Percentiles rank a stretch among this genome's conserved stretches.
These are phyloP conservation scores for Kodamaea kaohsiungensis DNA, from an alignment of 805 yeast genomes.

Conservation along the genomic window DNA sequence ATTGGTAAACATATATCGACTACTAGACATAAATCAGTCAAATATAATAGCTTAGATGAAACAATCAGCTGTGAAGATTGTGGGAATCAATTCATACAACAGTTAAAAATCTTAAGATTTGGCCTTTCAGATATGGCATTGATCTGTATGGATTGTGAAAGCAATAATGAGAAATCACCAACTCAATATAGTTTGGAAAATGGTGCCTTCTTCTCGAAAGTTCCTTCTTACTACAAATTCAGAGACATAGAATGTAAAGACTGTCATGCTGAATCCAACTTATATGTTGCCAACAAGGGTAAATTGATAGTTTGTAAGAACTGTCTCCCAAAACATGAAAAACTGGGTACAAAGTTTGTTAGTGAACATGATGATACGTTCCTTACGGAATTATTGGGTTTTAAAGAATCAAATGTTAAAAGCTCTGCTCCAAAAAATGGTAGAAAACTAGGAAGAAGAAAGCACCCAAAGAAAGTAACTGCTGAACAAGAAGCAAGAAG, in stretches of 20 bases:
- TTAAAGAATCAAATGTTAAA: slow-evolving; percentile 37
- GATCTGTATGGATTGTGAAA: slow-evolving; percentile 48
- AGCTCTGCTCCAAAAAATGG: slow-evolving; percentile 17
- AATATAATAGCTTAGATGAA: slow-evolving; percentile 37
- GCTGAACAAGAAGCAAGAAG: slow-evolving; percentile 37
- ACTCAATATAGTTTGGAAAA: slow-evolving; percentile 53
- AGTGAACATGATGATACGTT: slow-evolving; percentile 51
- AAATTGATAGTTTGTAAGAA: slow-evolving; percentile 41
- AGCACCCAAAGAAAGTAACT: slow-evolving; percentile 22
- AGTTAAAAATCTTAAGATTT: slow-evolving; percentile 49
- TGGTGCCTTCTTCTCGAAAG: slow-evolving; percentile 54
- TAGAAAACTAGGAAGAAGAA: slow-evolving; percentile 34
- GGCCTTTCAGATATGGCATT: slow-evolving; percentile 57
- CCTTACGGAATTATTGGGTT: slow-evolving; percentile 47
- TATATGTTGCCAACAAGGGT: slow-evolving; percentile 33
- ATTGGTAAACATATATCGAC: slow-evolving; percentile 54
- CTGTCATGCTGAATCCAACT: slow-evolving; percentile 44
- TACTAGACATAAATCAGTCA: slow-evolving; percentile 54
- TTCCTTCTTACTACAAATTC: slow-evolving; percentile 48
- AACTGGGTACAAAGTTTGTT: slow-evolving; percentile 25
- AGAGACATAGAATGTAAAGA: slow-evolving; percentile 50
- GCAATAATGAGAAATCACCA: slow-evolving; percentile 40
- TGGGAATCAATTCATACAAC: slow-evolving; percentile 53
- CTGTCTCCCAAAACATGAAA: slow-evolving; percentile 32
- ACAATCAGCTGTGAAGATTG: slow-evolving; percentile 57